phyloP scores from a whole-genome alignment of 257 asterid genomes.

The Ilex aquifolium region DNA sequence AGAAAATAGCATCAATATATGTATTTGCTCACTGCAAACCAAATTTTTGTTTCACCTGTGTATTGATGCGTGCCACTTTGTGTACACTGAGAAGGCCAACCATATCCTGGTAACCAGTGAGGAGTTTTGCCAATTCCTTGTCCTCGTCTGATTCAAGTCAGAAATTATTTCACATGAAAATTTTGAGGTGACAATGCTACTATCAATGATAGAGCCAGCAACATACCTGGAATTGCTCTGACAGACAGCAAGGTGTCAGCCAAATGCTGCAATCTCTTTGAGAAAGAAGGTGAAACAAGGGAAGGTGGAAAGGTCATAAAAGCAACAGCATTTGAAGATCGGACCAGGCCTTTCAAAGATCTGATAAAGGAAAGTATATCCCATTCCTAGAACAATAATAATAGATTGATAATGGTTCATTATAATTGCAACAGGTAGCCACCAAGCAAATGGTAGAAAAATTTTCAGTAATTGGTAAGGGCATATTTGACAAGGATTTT shows the following conservation, averaged over 20 bases:
- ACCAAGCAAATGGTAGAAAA: not conserved
- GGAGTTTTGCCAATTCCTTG: conserved; percentile 89
- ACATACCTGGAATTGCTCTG: conserved; percentile 80
- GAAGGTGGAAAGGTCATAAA: conserved; percentile 78
- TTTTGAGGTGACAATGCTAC: not conserved
- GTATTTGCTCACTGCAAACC: no score
- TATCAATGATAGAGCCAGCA: not conserved
- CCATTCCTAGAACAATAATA: conserved; percentile 59
- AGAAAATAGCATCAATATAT: no score
- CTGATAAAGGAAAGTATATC: conserved; percentile 76
- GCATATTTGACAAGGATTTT: not conserved
- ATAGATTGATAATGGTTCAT: not conserved
- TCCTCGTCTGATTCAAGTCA: conserved; percentile 69
- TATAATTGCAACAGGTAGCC: conserved; percentile 5
- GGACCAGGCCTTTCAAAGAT: conserved; percentile 58
- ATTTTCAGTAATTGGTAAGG: not conserved
- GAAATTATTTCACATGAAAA: not conserved
- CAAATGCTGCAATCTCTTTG: conserved; percentile 90
- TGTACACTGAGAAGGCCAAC: conserved; percentile 85
- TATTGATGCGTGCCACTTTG: conserved; percentile 87
- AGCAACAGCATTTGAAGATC: conserved; percentile 85
- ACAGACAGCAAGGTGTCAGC: conserved; percentile 87
- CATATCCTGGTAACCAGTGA: conserved; percentile 95
- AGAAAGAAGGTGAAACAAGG: conserved; percentile 59
- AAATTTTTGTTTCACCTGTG: conserved; percentile 46